phyloP scores from a whole-genome alignment of 352 stramenopile species.

The Phytophthora europaea region DNA sequence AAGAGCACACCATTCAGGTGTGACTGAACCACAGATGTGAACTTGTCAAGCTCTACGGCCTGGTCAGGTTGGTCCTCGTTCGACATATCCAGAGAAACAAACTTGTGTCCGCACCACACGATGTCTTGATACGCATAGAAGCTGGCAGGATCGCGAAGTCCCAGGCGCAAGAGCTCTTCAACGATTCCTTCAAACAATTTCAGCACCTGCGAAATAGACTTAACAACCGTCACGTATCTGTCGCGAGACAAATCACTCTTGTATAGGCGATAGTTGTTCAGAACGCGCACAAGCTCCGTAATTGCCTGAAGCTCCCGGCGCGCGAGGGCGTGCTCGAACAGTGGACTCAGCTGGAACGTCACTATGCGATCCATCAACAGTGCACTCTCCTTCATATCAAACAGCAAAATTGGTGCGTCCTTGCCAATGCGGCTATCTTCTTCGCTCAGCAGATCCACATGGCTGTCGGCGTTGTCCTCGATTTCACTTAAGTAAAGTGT shows the following conservation, averaged over 20 bases:
- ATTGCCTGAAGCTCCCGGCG: conserved; percentile 77
- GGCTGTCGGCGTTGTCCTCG: conserved; percentile 58
- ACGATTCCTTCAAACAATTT: conserved; percentile 62
- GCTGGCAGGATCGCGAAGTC: conserved; percentile 66
- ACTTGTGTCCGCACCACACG: conserved; percentile 85
- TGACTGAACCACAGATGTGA: conserved; percentile 62
- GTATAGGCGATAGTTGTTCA: conserved; percentile 59
- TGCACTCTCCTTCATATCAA: conserved; percentile 83
- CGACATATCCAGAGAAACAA: conserved; percentile 26
- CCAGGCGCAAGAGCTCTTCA: conserved; percentile 59
- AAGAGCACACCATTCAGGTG: conserved; percentile 78
- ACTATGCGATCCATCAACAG: conserved; percentile 75
- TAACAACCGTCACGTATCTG: conserved; percentile 24
- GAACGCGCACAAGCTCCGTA: conserved; percentile 57
- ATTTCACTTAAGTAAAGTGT: conserved; percentile 83
- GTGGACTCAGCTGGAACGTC: conserved; percentile 79
- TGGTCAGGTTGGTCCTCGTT: conserved; percentile 15
- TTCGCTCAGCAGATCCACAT: conserved; percentile 64
- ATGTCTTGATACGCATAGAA: conserved; percentile 89
- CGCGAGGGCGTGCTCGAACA: conserved; percentile 76
- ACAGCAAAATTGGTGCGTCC: conserved; percentile 83
- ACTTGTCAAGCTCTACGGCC: conserved; percentile 52
- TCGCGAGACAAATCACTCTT: conserved; percentile 26
- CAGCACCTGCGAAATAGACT: conserved; percentile 52
- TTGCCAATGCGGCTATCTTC: conserved; percentile 73